Base-by-base conservation (phyloP, 2,329 filamentous ascomycete species). In the Coniosporium tulheliwenetii region DNA sequence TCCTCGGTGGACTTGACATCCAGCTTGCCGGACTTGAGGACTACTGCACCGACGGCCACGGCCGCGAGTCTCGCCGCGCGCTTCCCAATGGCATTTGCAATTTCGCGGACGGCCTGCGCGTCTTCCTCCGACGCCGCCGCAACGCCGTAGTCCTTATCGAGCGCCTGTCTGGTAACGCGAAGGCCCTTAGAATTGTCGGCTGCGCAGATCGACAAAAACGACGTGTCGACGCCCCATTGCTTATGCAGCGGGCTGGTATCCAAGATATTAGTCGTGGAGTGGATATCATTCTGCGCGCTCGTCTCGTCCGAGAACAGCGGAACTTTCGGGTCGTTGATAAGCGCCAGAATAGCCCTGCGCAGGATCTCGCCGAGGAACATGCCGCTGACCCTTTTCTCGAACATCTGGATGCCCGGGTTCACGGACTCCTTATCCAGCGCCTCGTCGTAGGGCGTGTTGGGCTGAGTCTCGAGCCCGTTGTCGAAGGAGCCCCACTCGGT, bases 401-500 rank as follows among this genome's bases (percentile, higher is more conserved):
- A 98, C 84, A 96, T 94, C 58, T 98, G 91, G 45, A 93, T 77
- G 19, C 91, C 91, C 0, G 87, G 89, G 61, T 98, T 96, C 51
- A 85, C 77, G 48, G 81, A 91, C 44, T 80, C 76, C 42, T 67
- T 65, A 60, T 98, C 89, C 16, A 98, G 70, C 43, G 77, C 71
- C 39, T 69, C 65, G 57, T 98, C 91, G 65, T 85, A 96, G 0
- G 75, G 66, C 0, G 89, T 96, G 52, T 78, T 81, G 37, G 89
- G 91, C 34, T 98, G 71, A 14, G 93, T 82, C 50, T 80, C 84
- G 48, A 96, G 76, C 51, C 82, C 75, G 64, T 96, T 96, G 64
- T 98, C 91, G 54, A 98, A 98, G 43, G 85, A 93, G 46, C 91
- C 91, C 91, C 91, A 98, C 65, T 98, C 91, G 1, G 84, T 89